Base-by-base conservation (phyloP, 2,329 filamentous ascomycete species). In the Alternaria panax region DNA sequence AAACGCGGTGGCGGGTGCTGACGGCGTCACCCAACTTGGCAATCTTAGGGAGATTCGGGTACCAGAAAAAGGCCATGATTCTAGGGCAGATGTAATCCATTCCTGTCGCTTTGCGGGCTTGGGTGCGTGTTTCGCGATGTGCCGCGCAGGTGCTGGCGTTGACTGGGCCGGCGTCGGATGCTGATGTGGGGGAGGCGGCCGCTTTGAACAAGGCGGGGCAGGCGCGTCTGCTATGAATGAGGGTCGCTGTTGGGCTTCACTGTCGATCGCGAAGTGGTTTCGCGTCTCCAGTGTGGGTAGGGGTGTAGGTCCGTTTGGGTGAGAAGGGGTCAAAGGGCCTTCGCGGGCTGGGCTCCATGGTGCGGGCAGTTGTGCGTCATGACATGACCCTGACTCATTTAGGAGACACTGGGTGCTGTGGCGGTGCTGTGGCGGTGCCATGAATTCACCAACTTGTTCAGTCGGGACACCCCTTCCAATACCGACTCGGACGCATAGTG, bases 21-120 rank as follows among this genome's bases (percentile, higher is more conserved):
- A 67, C 62, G 54, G 64, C 63, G 45, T 66, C 43, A 60, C 62
- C 66, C 63, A 65, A 60, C 62, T 69, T 69, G 59, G 66, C 65
- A 56, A 64, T 65, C 61, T 65, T 61, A 45, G 66, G 66, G 56
- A 67, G 63, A 54, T 63, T 66, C 51, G 58, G 66, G 60, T 62
- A 64, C 68, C 69, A 62, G 59, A 51, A 65, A 68, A 59, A 67
- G 51, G 68, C 69, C 69, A 72, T 72, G 64, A 64, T 61, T 66
- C 54, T 66, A 46, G 57, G 63, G 60, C 54, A 55, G 46, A 57
- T 43, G 53, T 54, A 48, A 54, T 65, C 58, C 68, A 69, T 72
- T 68, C 62, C 67, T 67, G 18, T 58, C 54, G 63, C 47, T 63
- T 61, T 40, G 36, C 24, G 52, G 41, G 36, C 46, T 42, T 47